These are phyloP conservation scores for Tanozyma kutaoensis DNA, from an alignment of 805 yeast genomes.

Conservation along the genomic window DNA sequence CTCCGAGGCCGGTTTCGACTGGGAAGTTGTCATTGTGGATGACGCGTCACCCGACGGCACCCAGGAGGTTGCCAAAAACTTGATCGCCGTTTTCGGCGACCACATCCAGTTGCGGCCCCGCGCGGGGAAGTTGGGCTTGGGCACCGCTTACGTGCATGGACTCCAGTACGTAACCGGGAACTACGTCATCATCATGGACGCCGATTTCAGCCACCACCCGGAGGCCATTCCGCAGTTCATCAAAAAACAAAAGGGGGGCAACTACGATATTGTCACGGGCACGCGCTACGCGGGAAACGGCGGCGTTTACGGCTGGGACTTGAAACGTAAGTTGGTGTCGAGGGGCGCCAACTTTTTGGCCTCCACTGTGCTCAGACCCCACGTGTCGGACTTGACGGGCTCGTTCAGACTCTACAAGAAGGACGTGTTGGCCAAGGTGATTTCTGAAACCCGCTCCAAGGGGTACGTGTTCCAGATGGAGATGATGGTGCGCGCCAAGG, in stretches of 20 bases:
- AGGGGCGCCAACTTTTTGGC: constrained; percentile 77
- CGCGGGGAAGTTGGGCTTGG: constrained; percentile 67
- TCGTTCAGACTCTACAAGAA: constrained; percentile 66
- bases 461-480: constrained; percentile 85
- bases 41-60: constrained; percentile 78
- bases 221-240: constrained; percentile 69
- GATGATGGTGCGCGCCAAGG: constrained; percentile 74
- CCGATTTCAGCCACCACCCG: constrained; percentile 75
- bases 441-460: constrained; percentile 55
- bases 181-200: constrained; percentile 73
- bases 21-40: constrained; percentile 72
- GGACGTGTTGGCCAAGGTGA: constrained; percentile 51
- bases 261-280: constrained; percentile 41
- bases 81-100: constrained; percentile 42
- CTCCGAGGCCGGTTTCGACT: constrained; percentile 39
- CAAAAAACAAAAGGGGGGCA: constrained; percentile 38
- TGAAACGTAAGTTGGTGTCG: constrained; percentile 63
- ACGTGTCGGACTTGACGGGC: constrained; percentile 66
- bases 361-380: constrained; percentile 54
- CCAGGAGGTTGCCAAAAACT: constrained; percentile 54
- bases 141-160: constrained; percentile 74
- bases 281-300: constrained; percentile 74
- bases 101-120: constrained; percentile 57
- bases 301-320: constrained; percentile 78
- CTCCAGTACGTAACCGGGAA: constrained; percentile 59